Evolutionary conservation across 202 grass and related monocot genomes (phyloP).

Genomic region (Bolboschoenoplectus hybrid): DNA sequence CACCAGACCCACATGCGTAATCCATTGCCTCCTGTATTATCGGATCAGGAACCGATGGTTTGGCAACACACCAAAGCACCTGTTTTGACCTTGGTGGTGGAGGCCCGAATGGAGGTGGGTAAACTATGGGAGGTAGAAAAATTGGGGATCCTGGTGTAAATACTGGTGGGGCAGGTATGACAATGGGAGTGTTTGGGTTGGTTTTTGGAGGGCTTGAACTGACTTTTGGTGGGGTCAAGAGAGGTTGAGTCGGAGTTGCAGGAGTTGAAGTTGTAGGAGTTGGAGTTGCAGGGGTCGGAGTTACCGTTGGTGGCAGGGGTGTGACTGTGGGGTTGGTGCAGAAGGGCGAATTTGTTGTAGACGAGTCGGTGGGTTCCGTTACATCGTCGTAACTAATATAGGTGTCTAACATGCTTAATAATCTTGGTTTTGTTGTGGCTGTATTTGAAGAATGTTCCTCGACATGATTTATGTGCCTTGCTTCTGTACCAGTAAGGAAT

Average conservation of each 20-base stretch:
- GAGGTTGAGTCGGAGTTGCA: conserved; percentile 25
- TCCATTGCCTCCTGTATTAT: conserved; percentile 98
- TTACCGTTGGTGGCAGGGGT: conserved; percentile 37
- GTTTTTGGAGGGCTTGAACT: conserved; percentile 34
- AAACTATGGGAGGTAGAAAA: conserved; percentile 78
- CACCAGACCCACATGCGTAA: conserved; percentile 76
- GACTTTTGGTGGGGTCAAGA: conserved; percentile 24
- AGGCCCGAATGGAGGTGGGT: conserved; percentile 70
- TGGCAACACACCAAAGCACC: conserved; percentile 78
- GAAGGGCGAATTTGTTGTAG: conserved; percentile 45
- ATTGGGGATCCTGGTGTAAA: conserved; percentile 45
- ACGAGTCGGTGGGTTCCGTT: conserved; percentile 35
- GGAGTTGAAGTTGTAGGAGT: conserved; percentile 36
- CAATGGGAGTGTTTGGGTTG: background rate
- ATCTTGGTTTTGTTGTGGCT: conserved; percentile 59
- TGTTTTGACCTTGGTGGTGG: conserved; percentile 42
- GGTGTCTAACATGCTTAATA: conserved; percentile 36
- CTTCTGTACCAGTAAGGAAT: conserved; percentile 51
- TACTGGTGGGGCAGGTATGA: background rate
- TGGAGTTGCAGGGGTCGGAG: conserved; percentile 34
- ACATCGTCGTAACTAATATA: conserved; percentile 26
- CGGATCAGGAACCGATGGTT: conserved; percentile 85
- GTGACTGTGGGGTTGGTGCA: conserved; percentile 57
- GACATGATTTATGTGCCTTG: conserved; percentile 46
- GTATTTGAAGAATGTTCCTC: conserved; percentile 45